Percentiles rank a stretch among this genome's conserved stretches.
Evolutionary conservation across 2,329 filamentous ascomycete species (phyloP).

Genomic region (Teratosphaeria destructans): DNA sequence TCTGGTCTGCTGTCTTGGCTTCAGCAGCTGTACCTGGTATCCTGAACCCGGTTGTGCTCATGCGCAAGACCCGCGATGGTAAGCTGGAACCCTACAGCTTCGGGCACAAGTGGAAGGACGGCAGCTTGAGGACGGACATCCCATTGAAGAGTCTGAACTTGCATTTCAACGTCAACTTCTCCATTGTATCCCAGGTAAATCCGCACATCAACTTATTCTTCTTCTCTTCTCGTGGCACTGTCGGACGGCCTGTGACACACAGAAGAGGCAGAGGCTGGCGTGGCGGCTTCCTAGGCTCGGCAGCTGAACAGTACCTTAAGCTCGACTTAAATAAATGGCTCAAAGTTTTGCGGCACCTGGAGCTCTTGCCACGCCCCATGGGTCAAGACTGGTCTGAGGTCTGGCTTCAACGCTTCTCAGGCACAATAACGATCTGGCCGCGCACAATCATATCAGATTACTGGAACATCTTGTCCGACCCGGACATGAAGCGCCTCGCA

Average conservation of each 20-base stretch:
- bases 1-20: conserved; percentile 92
- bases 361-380: conserved; percentile 77
- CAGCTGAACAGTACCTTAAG: conserved; percentile 89
- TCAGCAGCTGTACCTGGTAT: conserved; percentile 95
- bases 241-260: conserved; percentile 89
- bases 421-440: conserved; percentile 94
- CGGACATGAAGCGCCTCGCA: conserved; percentile 61
- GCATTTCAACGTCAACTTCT: conserved; percentile 98
- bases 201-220: conserved; percentile 98
- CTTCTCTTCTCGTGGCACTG: conserved; percentile 85
- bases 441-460: conserved; percentile 72
- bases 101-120: conserved; percentile 99
- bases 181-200: conserved; percentile 79
- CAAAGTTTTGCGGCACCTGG: conserved; percentile 82
- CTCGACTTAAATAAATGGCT: conserved; percentile 97
- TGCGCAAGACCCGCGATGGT: conserved; percentile 72
- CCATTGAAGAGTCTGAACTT: conserved; percentile 88
- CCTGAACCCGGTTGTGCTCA: conserved; percentile 84
- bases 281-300: conserved; percentile 85
- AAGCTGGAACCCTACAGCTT: conserved; percentile 83
- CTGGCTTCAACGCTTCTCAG: conserved; percentile 90
- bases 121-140: conserved; percentile 86
- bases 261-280: conserved; percentile 89
- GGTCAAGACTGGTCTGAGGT: conserved; percentile 96
- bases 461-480: conserved; percentile 75